Percentiles rank a stretch among this genome's conserved stretches.
Conservation (phyloP, 805 yeast genomes). For the Wickerhamiella alocasiicola region DNA sequence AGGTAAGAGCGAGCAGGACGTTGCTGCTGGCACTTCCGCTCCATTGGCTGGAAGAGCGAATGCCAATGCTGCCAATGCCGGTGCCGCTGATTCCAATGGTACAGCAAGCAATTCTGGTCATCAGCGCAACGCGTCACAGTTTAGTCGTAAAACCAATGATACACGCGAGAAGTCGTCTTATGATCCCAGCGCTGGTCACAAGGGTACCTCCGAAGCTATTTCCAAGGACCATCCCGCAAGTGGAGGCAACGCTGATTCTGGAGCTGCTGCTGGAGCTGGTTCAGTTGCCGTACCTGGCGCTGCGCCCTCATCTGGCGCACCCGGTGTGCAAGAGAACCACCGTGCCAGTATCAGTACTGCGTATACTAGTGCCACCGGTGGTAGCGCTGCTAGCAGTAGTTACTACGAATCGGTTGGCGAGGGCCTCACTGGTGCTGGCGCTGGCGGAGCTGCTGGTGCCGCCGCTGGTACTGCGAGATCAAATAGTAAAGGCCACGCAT, state of each 20-base stretch:
- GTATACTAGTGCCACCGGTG: not conserved
- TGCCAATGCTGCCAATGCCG: conserved; percentile 21
- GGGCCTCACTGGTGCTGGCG: not conserved
- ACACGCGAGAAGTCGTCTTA: not conserved
- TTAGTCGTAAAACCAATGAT: too few species aligned
- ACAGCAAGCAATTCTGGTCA: not conserved
- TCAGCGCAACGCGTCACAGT: not conserved
- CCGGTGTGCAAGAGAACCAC: too few species aligned
- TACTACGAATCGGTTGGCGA: too few species aligned
- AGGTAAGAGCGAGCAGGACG: conserved; percentile 19
- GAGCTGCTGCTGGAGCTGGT: not conserved
- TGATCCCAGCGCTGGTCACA: not conserved
- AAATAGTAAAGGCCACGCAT: not conserved
- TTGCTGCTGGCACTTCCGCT: conserved; percentile 23
- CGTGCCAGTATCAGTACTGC: not conserved
- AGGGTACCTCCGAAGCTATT: not conserved
- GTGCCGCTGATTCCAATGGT: conserved; percentile 8
- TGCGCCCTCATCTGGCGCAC: not conserved
- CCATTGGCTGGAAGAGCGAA: conserved; percentile 24
- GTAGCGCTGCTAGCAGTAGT: not conserved
- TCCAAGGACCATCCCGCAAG: not conserved
- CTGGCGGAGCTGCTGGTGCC: not conserved
- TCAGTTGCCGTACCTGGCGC: not conserved
- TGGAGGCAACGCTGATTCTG: not conserved
- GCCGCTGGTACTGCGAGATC: not conserved